Base-by-base conservation (phyloP, 352 stramenopile genomes). In the Peronospora tabacina region DNA sequence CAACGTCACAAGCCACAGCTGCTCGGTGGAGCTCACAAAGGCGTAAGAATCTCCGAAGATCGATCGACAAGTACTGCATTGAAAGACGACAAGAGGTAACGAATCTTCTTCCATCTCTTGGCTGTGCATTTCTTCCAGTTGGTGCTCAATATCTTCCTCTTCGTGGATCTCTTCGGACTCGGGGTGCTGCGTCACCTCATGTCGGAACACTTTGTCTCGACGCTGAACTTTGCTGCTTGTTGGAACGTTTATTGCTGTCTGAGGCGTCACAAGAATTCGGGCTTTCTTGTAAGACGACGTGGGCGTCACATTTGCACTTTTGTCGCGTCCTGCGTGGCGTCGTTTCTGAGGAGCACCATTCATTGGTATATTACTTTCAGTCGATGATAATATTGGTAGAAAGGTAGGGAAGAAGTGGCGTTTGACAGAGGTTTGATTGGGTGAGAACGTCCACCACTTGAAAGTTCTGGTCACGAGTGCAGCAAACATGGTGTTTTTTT, bases 21-120 rank as follows among this genome's bases (percentile, higher is more conserved):
- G 63, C 7, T 76, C 67, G 11, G 76, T 93, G n/a, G 78, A 87
- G 42, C 69, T 73, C 49, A 90, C 70, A 26, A 90, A 88, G 29
- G 76, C 68, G 48, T 89, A 90, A 37, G 79, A 90, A 58, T 93
- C 82, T 15, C 79, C 80, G 19, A 93, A 83, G 44, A 93, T 89
- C 22, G 73, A 84, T 20, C 82, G 70, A 33, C 82, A 93, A 15
- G 78, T 90, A 59, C 61, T 82, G 58, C 82, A 93, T 51, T 90
- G 79, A 49, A 93, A 93, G 19, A 90, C 75, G 26, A 93, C 79
- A 6, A 84, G 79, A 13, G 72, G 75, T 35, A 75, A 55, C 0
- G 40, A 12, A 22, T n/a, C 69, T 13, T 70, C 65, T 3, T 62
- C 62, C 0, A 58, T 59, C 7, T 56, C 55, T 41, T 58, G 60